Percentiles rank a stretch among this genome's conserved stretches.
Conservation (phyloP, 2,329 filamentous ascomycete genomes). For the Diplocarpon mali region DNA sequence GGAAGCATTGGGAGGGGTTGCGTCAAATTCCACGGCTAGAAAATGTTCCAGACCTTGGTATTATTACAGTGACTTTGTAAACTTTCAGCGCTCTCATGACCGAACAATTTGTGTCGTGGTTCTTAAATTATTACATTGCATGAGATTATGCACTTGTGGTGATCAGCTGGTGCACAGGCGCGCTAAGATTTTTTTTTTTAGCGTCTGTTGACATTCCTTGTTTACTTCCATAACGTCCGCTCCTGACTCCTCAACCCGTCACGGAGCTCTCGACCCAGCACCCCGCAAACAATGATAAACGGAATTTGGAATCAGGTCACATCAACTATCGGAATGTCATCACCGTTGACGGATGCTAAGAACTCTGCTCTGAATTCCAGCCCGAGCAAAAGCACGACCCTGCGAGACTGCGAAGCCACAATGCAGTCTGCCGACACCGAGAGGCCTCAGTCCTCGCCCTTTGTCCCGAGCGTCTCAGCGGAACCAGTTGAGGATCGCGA, state of each 20-base stretch:
- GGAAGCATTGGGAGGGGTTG: conserved; percentile 3
- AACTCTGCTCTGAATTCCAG: conserved; percentile 17
- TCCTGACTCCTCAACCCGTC: no score
- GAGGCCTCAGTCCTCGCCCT: conserved; percentile 24
- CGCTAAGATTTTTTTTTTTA: no score
- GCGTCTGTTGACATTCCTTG: no score
- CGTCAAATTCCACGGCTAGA: no score
- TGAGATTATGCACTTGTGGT: background rate
- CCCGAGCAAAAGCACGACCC: conserved; percentile 7
- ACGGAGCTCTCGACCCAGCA: background rate
- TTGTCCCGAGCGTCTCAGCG: conserved; percentile 16
- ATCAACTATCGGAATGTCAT: conserved; percentile 16
- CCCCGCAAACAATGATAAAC: conserved; percentile 4
- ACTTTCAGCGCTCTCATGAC: no score
- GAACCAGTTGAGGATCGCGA: conserved; percentile 18
- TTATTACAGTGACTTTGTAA: no score
- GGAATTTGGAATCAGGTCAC: conserved; percentile 11
- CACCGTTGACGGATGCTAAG: conserved; percentile 14
- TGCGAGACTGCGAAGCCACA: conserved; percentile 20
- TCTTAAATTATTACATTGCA: no score
- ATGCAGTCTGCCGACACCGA: conserved; percentile 20
- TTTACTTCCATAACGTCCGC: no score
- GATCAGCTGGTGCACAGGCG: background rate
- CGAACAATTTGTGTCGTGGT: no score
- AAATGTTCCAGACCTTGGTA: no score